Evolutionary conservation across 345 rosid species (phyloP), one percentile per base, ranked within the genome.

Genomic region (Acer saccharum): DNA sequence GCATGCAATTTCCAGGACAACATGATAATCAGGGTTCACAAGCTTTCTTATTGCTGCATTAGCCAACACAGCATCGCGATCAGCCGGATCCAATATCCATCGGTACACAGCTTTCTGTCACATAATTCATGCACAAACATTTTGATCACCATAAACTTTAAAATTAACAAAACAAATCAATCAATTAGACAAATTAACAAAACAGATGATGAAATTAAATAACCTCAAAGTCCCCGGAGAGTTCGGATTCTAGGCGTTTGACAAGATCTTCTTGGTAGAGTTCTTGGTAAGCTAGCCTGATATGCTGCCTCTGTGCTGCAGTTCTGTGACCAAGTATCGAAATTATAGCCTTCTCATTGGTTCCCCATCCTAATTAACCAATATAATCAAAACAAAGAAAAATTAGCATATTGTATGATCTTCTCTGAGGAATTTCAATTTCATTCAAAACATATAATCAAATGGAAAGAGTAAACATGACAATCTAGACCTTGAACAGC

Each of bases 171-270:
- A 68, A 4, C 3, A 23, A 46, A 48, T 29, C 0, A 35, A 13
- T 13, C 35, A 32, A 52, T 14, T 11, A 32, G 21, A 21, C 62
- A n/a, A 68, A 46, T 46, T 4, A 35, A 13, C 3, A 0, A 13
- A 17, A 29, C 67, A 9, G 13, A 44, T 65, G 17, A 8, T 54
- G 65, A 58, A 39, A 1, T 3, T 10, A 68, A 0, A 48, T 43
- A 41, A 83, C 83, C 89, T 84, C 88, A 48, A 88, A 84, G 65
- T 86, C 92, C 4, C 92, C 94, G 7, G 82, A 69, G 75, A 90
- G 87, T 79, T 90, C 93, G 41, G 89, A 88, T 63, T 88, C 89
- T 1, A 90, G 92, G 70, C 90, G 92, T 77, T 84, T 87, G 81
- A 89, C 48, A 12, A 90, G 89, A 54, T 90, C 89, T 50, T 88